Conservation (phyloP, 2,329 filamentous ascomycete genomes). For the Fusarium metavorans region DNA sequence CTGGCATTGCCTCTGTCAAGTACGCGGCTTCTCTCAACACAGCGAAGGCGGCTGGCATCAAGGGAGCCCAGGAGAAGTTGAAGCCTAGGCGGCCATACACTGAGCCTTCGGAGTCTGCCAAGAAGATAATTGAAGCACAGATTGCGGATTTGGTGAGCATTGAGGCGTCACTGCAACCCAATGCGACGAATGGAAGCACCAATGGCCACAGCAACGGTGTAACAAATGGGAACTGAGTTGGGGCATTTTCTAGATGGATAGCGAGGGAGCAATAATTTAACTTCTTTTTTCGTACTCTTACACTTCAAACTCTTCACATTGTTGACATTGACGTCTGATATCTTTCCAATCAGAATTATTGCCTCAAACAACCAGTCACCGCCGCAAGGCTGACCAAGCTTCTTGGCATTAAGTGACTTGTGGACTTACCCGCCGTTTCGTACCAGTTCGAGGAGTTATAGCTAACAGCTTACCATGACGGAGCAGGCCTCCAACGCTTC, state of each 20-base stretch:
- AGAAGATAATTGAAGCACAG: slow-evolving; percentile 54
- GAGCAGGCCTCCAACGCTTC: not conserved
- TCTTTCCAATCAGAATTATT: not conserved
- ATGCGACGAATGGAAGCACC: not conserved
- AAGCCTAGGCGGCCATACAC: slow-evolving; percentile 72
- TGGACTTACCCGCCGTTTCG: not conserved
- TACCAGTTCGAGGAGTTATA: not conserved
- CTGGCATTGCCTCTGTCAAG: slow-evolving; percentile 75
- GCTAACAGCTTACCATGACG: not conserved
- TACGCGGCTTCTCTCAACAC: slow-evolving; percentile 73
- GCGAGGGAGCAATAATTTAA: not conserved
- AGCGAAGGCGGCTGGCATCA: slow-evolving; percentile 69
- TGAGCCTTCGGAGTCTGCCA: slow-evolving; percentile 56
- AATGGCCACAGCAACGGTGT: not conserved
- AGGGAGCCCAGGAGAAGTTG: slow-evolving; percentile 68
- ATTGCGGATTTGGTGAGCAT: slow-evolving; percentile 58
- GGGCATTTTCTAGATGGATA: not conserved
- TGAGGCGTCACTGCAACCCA: slow-evolving; percentile 43
- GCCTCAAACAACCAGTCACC: no score
- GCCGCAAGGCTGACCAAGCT: not conserved
- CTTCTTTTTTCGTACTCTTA: not conserved
- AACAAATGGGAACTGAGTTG: not conserved
- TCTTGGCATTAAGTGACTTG: not conserved
- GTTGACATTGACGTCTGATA: not conserved
- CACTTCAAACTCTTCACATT: not conserved